Conservation (phyloP, 148 eudicot genomes). For the Rhododendron kiyosumense region DNA sequence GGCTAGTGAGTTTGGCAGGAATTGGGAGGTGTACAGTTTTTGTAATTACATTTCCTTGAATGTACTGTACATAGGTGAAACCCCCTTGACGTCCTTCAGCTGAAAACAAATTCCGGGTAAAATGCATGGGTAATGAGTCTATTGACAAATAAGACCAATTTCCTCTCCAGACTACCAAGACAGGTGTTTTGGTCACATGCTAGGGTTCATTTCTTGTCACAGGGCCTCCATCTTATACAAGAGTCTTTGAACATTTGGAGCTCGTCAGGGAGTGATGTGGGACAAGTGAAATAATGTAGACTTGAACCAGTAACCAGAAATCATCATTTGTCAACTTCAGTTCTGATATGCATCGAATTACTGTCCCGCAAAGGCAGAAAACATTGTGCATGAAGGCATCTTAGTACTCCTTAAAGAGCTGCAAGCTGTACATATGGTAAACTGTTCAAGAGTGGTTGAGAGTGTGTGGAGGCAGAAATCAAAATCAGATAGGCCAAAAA, state of each 20-base stretch:
- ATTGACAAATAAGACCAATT: neutral
- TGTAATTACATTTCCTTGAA: neutral
- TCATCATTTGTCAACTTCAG: neutral
- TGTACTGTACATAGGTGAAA: neutral
- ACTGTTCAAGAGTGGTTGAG: neutral
- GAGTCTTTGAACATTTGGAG: neutral
- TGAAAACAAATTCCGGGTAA: neutral
- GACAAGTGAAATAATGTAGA: neutral
- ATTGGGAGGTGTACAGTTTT: neutral
- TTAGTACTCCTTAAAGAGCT: no score
- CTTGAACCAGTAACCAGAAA: neutral
- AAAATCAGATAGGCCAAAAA: neutral
- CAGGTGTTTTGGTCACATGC: neutral
- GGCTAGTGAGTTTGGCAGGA: neutral
- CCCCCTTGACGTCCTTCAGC: neutral
- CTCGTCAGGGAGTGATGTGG: neutral
- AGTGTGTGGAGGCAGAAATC: neutral
- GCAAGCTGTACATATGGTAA: no score
- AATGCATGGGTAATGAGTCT: neutral
- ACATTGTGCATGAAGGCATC: no score
- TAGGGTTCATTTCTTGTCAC: neutral
- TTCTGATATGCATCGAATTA: neutral
- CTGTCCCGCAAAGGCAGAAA: neutral
- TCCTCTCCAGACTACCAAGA: neutral
- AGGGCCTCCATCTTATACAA: neutral